Conservation (phyloP, 352 stramenopile genomes). For the Phytophthora pisi region DNA sequence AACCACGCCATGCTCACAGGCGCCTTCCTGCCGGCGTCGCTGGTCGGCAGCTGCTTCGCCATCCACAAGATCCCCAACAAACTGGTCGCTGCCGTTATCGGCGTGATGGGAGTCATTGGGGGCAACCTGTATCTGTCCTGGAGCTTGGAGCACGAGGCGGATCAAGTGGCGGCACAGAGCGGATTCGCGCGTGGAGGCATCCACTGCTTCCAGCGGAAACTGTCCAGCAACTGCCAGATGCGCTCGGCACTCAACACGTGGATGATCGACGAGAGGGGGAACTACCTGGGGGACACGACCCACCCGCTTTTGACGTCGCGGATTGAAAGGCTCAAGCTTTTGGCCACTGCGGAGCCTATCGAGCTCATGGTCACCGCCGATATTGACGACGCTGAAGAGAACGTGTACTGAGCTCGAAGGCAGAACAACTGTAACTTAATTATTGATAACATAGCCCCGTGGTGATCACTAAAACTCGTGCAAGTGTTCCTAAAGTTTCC, state of each 20-base stretch:
- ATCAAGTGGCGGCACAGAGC: slow-evolving; percentile 70
- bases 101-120: slow-evolving; percentile 49
- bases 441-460: not conserved
- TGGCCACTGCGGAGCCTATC: slow-evolving; percentile 33
- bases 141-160: slow-evolving; percentile 81
- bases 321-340: slow-evolving; percentile 65
- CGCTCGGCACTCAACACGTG: slow-evolving; percentile 57
- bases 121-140: slow-evolving; percentile 77
- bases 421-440: not conserved
- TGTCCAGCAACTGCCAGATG: slow-evolving; percentile 77
- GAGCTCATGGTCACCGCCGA: slow-evolving; percentile 14
- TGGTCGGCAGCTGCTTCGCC: slow-evolving; percentile 58
- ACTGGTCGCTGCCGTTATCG: slow-evolving; percentile 53
- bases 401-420: slow-evolving; percentile 7
- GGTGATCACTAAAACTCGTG: too few relatives aligned
- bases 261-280: slow-evolving; percentile 81
- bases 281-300: slow-evolving; percentile 82
- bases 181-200: slow-evolving; percentile 76
- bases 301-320: slow-evolving; percentile 80
- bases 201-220: slow-evolving; percentile 75
- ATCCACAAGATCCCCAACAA: slow-evolving; percentile 84
- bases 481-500: not conserved
- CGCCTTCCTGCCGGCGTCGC: slow-evolving; percentile 62
- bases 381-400: slow-evolving; percentile 18
- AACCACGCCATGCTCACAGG: slow-evolving; percentile 79